Base-by-base conservation (phyloP, 2,329 filamentous ascomycete species). In the Dryadomyces quercivorus region DNA sequence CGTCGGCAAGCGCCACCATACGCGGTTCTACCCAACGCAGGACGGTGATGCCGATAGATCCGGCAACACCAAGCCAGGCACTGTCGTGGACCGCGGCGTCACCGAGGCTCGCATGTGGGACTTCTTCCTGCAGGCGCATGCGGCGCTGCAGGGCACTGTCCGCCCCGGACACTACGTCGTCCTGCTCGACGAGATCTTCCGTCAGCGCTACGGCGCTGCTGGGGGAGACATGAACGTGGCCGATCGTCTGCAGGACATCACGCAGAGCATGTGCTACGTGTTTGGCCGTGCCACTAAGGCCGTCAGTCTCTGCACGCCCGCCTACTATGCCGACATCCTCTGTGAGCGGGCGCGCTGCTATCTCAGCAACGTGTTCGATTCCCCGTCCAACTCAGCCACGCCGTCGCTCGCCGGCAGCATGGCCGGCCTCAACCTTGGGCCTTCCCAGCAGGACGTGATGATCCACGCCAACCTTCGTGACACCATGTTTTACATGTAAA, bases 1-100 rank as follows among this genome's bases (percentile, higher is more conserved):
- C 3, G 90, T 90, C 0, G 89, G 90, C 31, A 96, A 96, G 70
- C 80, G 91, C 1, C 90, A 96, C 61, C 85, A 95, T 62, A 94
- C 88, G 0, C 81, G 91, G 0, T 94, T 96, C 69, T 95, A 85
- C 64, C 88, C 89, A 0, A 85, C 84, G 0, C 67, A 72, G 1
- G 62, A 71, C 1, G 45, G 10, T 4, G 51, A 51, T 16, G 49
- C 48, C 21, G 48, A 46, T 9, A 34, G 49, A 18, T 48, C 38
- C 18, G 47, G 40, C 46, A 50, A 45, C 20, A 51, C n/a, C 3
- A 67, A 74, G 56, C 82, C 82, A 26, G 91, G 91, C 20, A 95
- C 89, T 0, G 77, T 95, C 0, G 88, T 95, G 49, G 90, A 95
- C 66, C 85, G 89, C 40, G 88, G 86, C 21, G 78, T 95, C 52